A percentile compares a stretch with the other conserved stretches of the same genome.
phyloP scores from a whole-genome alignment of 192 early-diverging fungal species.

The Coemansia nantahalensis region DNA sequence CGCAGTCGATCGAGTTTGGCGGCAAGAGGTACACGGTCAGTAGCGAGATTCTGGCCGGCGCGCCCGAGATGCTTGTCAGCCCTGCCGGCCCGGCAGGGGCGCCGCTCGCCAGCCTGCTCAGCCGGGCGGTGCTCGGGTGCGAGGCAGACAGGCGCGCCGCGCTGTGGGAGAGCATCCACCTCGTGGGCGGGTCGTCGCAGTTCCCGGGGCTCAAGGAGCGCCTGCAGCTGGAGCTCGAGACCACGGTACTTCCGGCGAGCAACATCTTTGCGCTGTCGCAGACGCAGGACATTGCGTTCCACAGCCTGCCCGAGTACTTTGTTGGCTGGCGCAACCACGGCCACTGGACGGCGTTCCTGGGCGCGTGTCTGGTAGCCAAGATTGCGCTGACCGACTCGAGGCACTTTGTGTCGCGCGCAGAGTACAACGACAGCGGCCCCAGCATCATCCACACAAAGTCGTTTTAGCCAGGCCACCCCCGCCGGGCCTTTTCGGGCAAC shows the following conservation, averaged over 20 bases:
- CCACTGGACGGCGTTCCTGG: constrained; percentile 73
- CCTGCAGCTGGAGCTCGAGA: constrained; percentile 69
- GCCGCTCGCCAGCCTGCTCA: constrained; percentile 55
- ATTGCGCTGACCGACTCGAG: constrained; percentile 68
- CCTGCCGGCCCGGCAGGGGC: constrained; percentile 52
- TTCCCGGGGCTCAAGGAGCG: constrained; percentile 50
- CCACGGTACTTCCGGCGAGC: constrained; percentile 63
- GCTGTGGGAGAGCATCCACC: constrained; percentile 81
- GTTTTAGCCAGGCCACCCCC: constrained; percentile 16
- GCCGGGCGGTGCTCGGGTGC: constrained; percentile 62
- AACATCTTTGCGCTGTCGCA: constrained; percentile 88
- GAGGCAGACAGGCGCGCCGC: constrained; percentile 71
- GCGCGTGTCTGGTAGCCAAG: constrained; percentile 85
- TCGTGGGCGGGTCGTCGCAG: constrained; percentile 77
- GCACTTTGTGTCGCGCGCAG: constrained; percentile 72
- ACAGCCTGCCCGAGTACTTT: constrained; percentile 86
- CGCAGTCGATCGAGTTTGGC: constrained; percentile 56
- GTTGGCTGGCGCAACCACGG: constrained; percentile 66
- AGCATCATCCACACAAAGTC: constrained; percentile 69
- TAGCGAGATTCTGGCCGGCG: constrained; percentile 14
- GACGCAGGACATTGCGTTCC: constrained; percentile 75
- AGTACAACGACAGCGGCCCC: constrained; percentile 92
- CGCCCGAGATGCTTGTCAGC: constrained; percentile 67
- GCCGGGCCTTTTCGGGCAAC: too few species aligned
- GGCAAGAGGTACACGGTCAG: constrained; percentile 53